Evolutionary conservation across 495 filamentous ascomycete species (phyloP), one percentile per base, ranked within the genome.

Genomic region (Penicillium manginii): DNA sequence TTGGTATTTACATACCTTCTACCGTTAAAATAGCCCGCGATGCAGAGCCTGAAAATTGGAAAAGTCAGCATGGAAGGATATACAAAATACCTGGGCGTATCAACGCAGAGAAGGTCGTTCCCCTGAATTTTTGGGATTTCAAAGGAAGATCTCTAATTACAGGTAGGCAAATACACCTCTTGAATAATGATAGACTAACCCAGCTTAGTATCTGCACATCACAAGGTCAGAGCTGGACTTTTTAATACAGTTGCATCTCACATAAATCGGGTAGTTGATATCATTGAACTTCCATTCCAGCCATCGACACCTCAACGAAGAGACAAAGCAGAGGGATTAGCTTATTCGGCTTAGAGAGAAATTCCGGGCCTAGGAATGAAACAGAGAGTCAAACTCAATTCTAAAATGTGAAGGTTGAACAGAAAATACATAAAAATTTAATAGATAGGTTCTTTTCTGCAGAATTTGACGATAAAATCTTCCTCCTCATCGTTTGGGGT

Each of bases 241-340:
- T 46, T 12, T 3, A 46, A 46, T 46, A 12, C 9, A 46, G 43
- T 46, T 23, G 1, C 43, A 23, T 2, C 18, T 22, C 43, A 9
- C 4, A 46, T 23, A 18, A 23, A 21, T 2, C 2, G 8, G 11
- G 18, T 46, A 9, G 19, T 46, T 9, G 43, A 46, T 23, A 46
- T 46, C 10, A 46, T 46, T 23, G 43, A 46, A 15, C 43, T 46
- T 46, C 43, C 43, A 46, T 23, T 46, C 19, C 43, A 46, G 43
- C 19, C 43, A 23, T 46, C 8, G 18, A 23, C 18, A 10, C 43
- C 18, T 11, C 18, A 9, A 23, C 18, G 19, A 37, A 2, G 12
- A 9, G n/a, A 17, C n/a, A 17, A 18, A 17, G 7, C 37, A 17
- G n/a, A 42, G 17, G 12, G n/a, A 15, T 17, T 7, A 18, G 7